Evolutionary conservation across 176 grass and related monocot species (phyloP).

Genomic region (Dactylis glomerata): DNA sequence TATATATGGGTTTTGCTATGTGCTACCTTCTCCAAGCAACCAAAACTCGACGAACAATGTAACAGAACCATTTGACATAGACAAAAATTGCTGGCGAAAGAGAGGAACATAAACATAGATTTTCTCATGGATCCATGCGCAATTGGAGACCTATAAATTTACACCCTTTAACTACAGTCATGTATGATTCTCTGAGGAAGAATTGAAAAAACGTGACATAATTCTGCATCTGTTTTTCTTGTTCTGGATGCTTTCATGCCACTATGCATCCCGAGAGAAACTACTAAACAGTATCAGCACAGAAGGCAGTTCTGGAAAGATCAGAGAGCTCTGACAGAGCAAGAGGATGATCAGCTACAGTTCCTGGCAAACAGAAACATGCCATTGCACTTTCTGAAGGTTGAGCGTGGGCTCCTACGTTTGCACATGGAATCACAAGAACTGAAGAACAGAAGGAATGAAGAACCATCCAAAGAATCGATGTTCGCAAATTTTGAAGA

Average conservation of each 20-base stretch:
- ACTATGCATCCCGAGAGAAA: neutral
- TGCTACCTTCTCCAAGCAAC: conserved; percentile 19
- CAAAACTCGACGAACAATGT: neutral
- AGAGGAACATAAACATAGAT: conserved; percentile 13
- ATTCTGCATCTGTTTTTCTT: neutral
- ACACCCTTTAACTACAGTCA: neutral
- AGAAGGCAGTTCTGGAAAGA: neutral
- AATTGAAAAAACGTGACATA: neutral
- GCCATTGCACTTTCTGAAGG: neutral
- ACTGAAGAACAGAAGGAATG: neutral
- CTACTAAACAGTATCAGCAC: neutral
- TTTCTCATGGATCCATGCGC: neutral
- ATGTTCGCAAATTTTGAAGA: neutral
- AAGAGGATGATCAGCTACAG: neutral
- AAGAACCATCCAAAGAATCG: neutral
- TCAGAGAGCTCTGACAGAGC: neutral
- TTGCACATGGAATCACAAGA: neutral
- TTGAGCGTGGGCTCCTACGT: neutral
- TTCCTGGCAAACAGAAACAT: conserved; percentile 10
- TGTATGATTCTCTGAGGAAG: neutral
- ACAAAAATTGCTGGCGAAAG: neutral
- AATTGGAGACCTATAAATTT: conserved; percentile 2
- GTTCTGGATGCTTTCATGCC: neutral
- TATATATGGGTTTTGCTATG: neutral
- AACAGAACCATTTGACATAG: neutral